Evolutionary conservation across 2,329 filamentous ascomycete genomes (phyloP), one percentile per base, ranked within the genome.

Genomic region (Diaporthe eres): DNA sequence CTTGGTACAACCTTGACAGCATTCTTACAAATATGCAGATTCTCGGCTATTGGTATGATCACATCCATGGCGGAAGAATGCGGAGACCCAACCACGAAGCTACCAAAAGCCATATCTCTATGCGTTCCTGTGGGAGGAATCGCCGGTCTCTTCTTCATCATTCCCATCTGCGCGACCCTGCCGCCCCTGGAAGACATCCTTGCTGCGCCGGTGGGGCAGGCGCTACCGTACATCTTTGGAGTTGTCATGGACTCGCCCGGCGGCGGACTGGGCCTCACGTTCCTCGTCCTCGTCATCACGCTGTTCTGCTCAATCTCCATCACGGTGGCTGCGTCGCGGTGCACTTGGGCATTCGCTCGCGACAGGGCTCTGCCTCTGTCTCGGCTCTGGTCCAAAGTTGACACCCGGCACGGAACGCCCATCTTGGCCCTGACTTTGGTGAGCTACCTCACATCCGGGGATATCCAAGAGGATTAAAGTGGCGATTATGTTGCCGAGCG

Each of bases 271-370:
- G 87, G 82, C 15, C 83, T 91, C 8, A 86, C 87, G 25, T 79
- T 90, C 2, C 88, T 90, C 1, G 84, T 92, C 44, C 85, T 91
- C 63, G 85, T 91, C 49, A 87, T 92, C 73, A 90, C 88, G 25
- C 81, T 92, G 60, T 87, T 91, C 80, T 91, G 90, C 80, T 90
- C 89, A 70, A 90, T 93, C 57, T 91, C 91, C 31, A 92, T 93
- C 81, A 92, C 92, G 4, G 92, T 93, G 15, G 91, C 92, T 6
- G 88, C 92, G 0, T 93, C 91, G 51, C 89, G 92, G 51, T 92
- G 91, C 81, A 92, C 90, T 2, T 90, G 92, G 85, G 92, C 91
- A 10, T 92, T 94, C 78, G 90, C 90, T 49, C 87, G 90, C 76
- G 90, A 92, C 79, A 87, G 87, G 55, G 89, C 89, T 58, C 88